Evolutionary conservation across 139 green algal species (phyloP).

Genomic region (Raphidocelis subcapitata): DNA sequence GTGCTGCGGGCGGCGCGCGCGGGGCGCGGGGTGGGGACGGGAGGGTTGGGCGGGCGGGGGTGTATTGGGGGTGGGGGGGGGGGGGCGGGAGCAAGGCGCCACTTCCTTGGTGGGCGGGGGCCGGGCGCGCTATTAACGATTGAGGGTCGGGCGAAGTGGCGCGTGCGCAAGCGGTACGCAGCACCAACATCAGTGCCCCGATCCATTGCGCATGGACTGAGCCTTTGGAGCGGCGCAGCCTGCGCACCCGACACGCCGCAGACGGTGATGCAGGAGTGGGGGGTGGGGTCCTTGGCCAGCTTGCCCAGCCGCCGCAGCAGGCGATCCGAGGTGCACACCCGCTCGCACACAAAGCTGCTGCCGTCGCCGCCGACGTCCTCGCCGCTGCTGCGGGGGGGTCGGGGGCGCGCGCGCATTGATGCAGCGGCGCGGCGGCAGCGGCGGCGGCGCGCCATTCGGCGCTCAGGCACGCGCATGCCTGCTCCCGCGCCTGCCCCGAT

Average conservation of each 20-base stretch:
- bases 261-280: slow-evolving; percentile 92
- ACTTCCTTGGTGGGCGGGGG: no score
- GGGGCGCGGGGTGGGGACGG: not conserved
- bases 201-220: not conserved
- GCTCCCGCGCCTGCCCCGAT: no score
- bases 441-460: no score
- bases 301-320: slow-evolving; percentile 80
- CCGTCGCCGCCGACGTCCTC: slow-evolving; percentile 49
- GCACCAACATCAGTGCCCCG: not conserved
- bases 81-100: not conserved
- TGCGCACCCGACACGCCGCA: slow-evolving; percentile 77
- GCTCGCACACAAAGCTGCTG: slow-evolving; percentile 90
- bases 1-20: no score
- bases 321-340: slow-evolving; percentile 88
- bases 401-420: no score
- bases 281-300: slow-evolving; percentile 82
- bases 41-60: not conserved
- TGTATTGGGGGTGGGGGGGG: not conserved
- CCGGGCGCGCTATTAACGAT: not conserved
- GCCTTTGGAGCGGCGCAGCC: not conserved
- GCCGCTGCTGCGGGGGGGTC: not conserved
- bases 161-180: not conserved
- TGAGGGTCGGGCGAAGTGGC: not conserved
- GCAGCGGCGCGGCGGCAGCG: no score
- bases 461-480: no score